Evolutionary conservation across 805 yeast species (phyloP).

Genomic region (Kodamaea kakaduensis): DNA sequence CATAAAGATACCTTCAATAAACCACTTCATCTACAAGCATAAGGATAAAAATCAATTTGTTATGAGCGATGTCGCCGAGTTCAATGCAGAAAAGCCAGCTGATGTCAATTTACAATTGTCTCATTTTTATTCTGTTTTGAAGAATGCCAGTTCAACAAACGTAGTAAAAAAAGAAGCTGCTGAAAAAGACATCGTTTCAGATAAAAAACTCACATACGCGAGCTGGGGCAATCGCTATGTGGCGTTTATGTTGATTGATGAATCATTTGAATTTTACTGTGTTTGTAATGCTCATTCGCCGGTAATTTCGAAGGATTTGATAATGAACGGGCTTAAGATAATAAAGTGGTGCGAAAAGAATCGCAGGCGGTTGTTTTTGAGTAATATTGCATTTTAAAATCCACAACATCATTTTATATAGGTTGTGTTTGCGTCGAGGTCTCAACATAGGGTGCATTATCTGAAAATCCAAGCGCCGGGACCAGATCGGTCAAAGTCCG

Average conservation of each 20-base stretch:
- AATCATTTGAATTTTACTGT: constrained; percentile 35
- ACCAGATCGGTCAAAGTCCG: too few relatives aligned
- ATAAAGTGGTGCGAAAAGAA: constrained; percentile 74
- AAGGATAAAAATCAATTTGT: constrained; percentile 64
- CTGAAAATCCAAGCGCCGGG: too few relatives aligned
- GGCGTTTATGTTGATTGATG: constrained; percentile 38
- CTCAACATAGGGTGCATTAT: too few relatives aligned
- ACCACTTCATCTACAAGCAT: constrained; percentile 80
- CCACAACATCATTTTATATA: too few relatives aligned
- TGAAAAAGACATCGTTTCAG: constrained; percentile 14
- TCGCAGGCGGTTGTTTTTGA: constrained; percentile 66
- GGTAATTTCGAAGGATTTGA: constrained; percentile 52
- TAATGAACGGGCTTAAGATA: constrained; percentile 58
- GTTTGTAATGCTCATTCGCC: constrained; percentile 33
- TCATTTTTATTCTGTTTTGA: constrained; percentile 29
- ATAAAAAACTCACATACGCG: constrained; percentile 42
- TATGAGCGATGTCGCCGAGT: constrained; percentile 32
- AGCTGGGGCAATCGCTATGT: constrained; percentile 18
- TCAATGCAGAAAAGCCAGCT: constrained; percentile 18
- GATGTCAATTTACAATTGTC: constrained; percentile 35
- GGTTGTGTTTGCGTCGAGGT: too few relatives aligned
- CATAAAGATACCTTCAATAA: constrained; percentile 40
- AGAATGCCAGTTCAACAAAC: constrained; percentile 23
- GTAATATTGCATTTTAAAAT: too few relatives aligned
- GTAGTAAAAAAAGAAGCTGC: constrained; percentile 16